Evolutionary conservation across 2,329 filamentous ascomycete genomes (phyloP), one percentile per base, ranked within the genome.

Genomic region (Monosporascus ibericus): DNA sequence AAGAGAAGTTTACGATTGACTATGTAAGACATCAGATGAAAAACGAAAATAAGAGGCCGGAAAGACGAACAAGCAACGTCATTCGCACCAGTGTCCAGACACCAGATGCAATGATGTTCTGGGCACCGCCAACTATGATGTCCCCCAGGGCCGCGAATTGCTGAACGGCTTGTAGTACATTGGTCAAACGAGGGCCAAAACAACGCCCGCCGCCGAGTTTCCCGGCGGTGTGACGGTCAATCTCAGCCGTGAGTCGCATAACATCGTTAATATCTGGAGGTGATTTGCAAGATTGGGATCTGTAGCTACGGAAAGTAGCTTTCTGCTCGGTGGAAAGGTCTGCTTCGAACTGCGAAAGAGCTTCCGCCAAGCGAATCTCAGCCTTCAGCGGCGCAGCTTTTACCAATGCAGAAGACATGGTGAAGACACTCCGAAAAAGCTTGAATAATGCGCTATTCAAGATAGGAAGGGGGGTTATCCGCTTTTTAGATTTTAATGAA

Each of bases 61-160:
- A 46, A 55, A 15, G 52, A 44, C 68, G 36, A 38, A 77, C 72
- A 44, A 72, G 53, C 20, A 77, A 61, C 1, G 71, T 67, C 55
- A 71, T 67, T 44, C 73, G 67, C 8, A 76, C 71, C 2, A 74
- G 50, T 0, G 71, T 66, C 75, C 73, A 77, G 0, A 77, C 71
- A 14, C 73, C 66, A 51, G 70, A 73, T 0, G 73, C 73, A 7
- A 76, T 61, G 0, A 76, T 44, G 40, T 75, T 76, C 56, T 77
- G 74, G 0, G 69, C 70, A 1, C 70, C 72, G 0, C 74, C 72
- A 17, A 76, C 48, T 0, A 72, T 44, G 7, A 70, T 60, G 58
- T 72, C 70, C 5, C 73, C 73, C n/a, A 76, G 54, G 0, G 68
- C 66, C 18, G 70, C 72, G 48, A 72, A 77, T 51, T 73, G 69